Evolutionary conservation across 805 yeast genomes (phyloP), one percentile per base, ranked within the genome.

Genomic region (Jamesozyma rosinii): DNA sequence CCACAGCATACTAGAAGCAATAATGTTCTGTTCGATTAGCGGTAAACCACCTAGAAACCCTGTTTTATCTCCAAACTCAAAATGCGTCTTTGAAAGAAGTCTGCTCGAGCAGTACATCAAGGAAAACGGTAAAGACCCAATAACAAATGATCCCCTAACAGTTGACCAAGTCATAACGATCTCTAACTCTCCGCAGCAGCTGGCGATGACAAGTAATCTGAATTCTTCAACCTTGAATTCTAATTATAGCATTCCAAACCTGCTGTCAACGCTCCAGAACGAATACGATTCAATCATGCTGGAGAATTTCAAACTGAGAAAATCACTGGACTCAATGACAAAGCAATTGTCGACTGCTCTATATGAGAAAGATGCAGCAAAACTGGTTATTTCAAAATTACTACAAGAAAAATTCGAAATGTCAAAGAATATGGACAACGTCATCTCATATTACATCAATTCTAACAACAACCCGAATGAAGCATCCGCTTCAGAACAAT

Each of bases 281-380:
- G 95, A 88, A 61, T 89, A 94, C 88, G 97, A 89, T 57, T 76
- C 95, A 0, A 59, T 85, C 36, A 84, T 90, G 24, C 66, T 89
- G 41, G 97, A 90, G 55, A 71, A 83, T 18, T 87, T 86, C 55
- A 74, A 79, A 33, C 66, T 89, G 48, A 71, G 92, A 47, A 83
- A 84, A 57, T 87, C 83, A 51, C 68, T 88, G 32, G 74, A 71
- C 41, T 67, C 69, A 20, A 71, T 88, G 1, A 74, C 82, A 45
- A 77, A 83, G 51, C 90, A 87, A 53, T 66, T 89, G 39, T 80
- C 92, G 26, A 66, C 82, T 2, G 81, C 95, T 0, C 65, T 88
- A 34, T 89, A 87, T 54, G 82, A 81, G 55, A 84, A 84, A 49
- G 97, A 89, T 59, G 96, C 97, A 0, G 95, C 96, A 2, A 79